A percentile compares a stretch with the other conserved stretches of the same genome.
phyloP scores from a whole-genome alignment of 768 basidiomycete species.

The Erythrobasidium yunnanense region DNA sequence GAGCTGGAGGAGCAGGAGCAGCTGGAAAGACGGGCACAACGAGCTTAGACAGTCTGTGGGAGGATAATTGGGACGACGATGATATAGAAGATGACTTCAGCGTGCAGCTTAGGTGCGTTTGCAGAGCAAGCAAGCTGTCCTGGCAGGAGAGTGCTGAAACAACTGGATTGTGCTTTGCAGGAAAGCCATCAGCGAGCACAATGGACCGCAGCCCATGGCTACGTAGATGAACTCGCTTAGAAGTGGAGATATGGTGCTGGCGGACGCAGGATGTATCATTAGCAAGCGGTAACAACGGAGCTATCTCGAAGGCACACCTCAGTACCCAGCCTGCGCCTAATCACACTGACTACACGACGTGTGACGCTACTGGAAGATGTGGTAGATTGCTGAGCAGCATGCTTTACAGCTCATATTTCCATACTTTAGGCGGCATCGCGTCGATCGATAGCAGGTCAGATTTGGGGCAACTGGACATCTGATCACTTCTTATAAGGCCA shows the following conservation, averaged over 20 bases:
- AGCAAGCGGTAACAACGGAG: too few species aligned
- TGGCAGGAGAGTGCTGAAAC: background rate
- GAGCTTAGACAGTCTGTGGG: slow-evolving; percentile 84
- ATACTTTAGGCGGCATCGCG: too few species aligned
- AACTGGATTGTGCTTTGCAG: background rate
- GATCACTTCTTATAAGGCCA: too few species aligned
- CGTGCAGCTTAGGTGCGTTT: slow-evolving; percentile 73
- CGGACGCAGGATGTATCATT: background rate
- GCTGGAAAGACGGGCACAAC: slow-evolving; percentile 65
- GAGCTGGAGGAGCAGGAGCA: too few species aligned
- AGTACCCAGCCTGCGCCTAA: too few species aligned
- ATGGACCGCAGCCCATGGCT: slow-evolving; percentile 15
- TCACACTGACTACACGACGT: too few species aligned
- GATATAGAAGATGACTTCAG: slow-evolving; percentile 97
- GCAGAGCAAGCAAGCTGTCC: background rate
- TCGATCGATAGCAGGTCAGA: too few species aligned
- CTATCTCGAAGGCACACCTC: too few species aligned
- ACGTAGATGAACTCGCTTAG: background rate
- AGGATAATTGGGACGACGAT: slow-evolving; percentile 99
- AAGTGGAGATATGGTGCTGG: background rate
- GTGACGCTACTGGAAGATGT: too few species aligned
- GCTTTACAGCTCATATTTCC: too few species aligned
- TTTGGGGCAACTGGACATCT: too few species aligned
- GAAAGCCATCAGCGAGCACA: slow-evolving; percentile 24
- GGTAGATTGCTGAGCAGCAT: too few species aligned